Conservation (phyloP, 106 monocot species). For the Dioscorea alata region DNA sequence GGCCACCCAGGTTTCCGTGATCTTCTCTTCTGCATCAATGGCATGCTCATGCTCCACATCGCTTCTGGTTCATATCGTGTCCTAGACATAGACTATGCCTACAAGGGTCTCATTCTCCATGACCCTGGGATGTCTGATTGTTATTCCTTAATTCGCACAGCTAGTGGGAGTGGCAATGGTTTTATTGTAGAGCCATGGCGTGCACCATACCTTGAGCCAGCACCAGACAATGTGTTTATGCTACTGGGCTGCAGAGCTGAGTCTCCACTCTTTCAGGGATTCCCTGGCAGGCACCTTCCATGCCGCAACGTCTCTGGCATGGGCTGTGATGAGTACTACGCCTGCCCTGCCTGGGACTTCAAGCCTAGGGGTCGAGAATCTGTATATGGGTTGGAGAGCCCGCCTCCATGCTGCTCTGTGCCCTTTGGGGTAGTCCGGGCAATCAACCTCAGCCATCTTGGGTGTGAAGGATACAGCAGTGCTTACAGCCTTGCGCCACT, state of each 20-base stretch:
- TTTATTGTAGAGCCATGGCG: conserved; percentile 64
- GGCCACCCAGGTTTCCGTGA: conserved; percentile 68
- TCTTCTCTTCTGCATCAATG: conserved; percentile 83
- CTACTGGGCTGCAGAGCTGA: conserved; percentile 59
- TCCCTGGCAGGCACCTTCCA: conserved; percentile 54
- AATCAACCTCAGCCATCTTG: conserved; percentile 56
- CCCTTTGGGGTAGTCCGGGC: conserved; percentile 34
- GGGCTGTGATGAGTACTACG: conserved; percentile 71
- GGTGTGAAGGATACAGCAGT: conserved; percentile 88
- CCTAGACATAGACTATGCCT: conserved; percentile 82
- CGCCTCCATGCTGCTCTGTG: conserved; percentile 67
- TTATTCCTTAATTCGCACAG: conserved; percentile 37
- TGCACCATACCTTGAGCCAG: conserved; percentile 40
- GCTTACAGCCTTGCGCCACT: conserved; percentile 74
- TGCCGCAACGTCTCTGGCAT: conserved; percentile 79
- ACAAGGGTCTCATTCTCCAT: conserved; percentile 54
- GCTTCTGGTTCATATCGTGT: conserved; percentile 80
- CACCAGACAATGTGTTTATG: conserved; percentile 76
- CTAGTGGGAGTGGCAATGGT: conserved; percentile 24
- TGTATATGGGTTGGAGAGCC: conserved; percentile 19
- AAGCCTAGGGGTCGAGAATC: conserved; percentile 7
- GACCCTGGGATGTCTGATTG: conserved; percentile 92
- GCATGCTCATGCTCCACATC: conserved; percentile 69
- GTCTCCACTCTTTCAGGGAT: conserved; percentile 80
- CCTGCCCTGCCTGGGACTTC: conserved; percentile 59